Percentiles rank a stretch among this genome's conserved stretches.
phyloP scores from a whole-genome alignment of 371 early-diverging fungal species.

The Actinomortierella wolfii region DNA sequence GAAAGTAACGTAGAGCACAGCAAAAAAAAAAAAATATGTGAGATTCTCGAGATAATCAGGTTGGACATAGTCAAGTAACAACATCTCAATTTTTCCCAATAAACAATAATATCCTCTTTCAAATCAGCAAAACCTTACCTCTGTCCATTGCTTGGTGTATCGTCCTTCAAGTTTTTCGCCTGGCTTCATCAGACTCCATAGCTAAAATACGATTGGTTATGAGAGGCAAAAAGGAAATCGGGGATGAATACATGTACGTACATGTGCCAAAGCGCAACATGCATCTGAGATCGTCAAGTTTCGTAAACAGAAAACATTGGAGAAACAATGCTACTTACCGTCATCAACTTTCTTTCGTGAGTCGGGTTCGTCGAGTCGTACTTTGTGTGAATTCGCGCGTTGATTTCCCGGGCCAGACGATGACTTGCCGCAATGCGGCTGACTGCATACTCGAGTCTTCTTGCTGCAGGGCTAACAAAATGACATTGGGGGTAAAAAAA shows the following conservation, averaged over 20 bases:
- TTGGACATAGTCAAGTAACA: too few species aligned
- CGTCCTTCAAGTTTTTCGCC: constrained; percentile 55
- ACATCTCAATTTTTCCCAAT: too few species aligned
- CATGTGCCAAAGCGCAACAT: too few species aligned
- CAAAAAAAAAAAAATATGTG: neutral
- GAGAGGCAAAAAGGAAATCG: neutral
- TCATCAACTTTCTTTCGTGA: constrained; percentile 71
- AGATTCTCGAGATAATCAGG: too few species aligned
- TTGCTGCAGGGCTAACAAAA: constrained; percentile 56
- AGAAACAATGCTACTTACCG: constrained; percentile 46
- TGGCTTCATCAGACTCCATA: constrained; percentile 77
- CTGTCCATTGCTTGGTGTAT: constrained; percentile 69
- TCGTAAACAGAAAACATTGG: neutral
- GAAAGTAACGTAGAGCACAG: neutral
- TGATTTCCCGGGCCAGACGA: constrained; percentile 61
- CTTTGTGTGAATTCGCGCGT: constrained; percentile 65
- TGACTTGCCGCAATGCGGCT: constrained; percentile 58
- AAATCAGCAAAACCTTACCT: constrained; percentile 31
- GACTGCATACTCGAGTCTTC: constrained; percentile 57
- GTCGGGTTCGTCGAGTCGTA: constrained; percentile 65
- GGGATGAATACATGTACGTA: too few species aligned
- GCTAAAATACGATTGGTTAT: constrained; percentile 28
- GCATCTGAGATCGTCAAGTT: too few species aligned
- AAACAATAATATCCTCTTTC: too few species aligned
- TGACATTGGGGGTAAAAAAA: too few species aligned